phyloP scores from a whole-genome alignment of 1,139 yeast genomes.

The Chernovozyma aurita region DNA sequence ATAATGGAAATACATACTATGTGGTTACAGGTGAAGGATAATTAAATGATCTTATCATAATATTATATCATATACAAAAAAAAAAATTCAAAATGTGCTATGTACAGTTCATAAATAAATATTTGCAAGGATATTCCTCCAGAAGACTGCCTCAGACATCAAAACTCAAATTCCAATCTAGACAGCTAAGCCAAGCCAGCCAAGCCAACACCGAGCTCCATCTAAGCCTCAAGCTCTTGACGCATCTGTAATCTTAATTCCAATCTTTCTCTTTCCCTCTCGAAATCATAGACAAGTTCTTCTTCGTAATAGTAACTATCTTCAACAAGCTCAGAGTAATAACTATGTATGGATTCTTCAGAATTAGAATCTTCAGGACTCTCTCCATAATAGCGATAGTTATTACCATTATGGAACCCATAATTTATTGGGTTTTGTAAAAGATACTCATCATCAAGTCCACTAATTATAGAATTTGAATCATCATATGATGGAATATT shows the following conservation, averaged over 20 bases:
- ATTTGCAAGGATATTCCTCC: no score
- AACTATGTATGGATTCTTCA: slow-evolving; percentile 14
- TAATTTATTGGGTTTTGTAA: slow-evolving; percentile 10
- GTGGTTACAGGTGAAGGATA: no score
- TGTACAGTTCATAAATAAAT: no score
- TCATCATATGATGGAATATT: slow-evolving; percentile 1
- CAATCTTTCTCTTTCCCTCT: slow-evolving; percentile 32
- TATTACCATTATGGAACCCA: slow-evolving; percentile 4
- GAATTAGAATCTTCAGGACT: slow-evolving; percentile 7
- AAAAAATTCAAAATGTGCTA: no score
- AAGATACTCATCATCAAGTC: slow-evolving; percentile 11
- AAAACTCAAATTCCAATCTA: no score
- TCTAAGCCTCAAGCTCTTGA: slow-evolving; percentile 23
- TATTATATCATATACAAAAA: no score
- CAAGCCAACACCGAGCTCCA: no score
- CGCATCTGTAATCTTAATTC: slow-evolving; percentile 39
- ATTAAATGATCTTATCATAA: no score
- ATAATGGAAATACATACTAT: no score
- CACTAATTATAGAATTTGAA: slow-evolving; percentile 4
- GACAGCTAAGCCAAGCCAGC: no score
- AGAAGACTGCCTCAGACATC: no score
- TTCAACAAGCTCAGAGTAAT: slow-evolving; percentile 12
- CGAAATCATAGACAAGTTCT: slow-evolving; percentile 15
- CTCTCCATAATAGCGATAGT: slow-evolving; percentile 6
- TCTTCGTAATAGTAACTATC: slow-evolving; percentile 11